Evolutionary conservation across 2,329 filamentous ascomycete genomes (phyloP), one percentile per base, ranked within the genome.

Genomic region (Colletotrichum cereale): DNA sequence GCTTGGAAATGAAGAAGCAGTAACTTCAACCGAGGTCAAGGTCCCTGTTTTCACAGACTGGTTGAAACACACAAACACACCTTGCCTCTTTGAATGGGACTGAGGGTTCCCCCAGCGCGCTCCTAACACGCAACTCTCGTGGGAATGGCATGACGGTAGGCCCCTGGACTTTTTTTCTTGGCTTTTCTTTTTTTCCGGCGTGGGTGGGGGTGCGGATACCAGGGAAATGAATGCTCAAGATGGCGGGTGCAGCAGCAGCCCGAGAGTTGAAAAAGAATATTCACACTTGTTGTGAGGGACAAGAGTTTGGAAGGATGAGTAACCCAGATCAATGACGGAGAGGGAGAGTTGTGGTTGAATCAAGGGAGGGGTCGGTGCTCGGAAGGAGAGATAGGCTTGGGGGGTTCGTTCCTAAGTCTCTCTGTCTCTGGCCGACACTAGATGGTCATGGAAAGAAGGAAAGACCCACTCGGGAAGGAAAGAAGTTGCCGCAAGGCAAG

Each of bases 351-450:
- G 60, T 26, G 34, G 66, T 65, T 52, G 62, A 60, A 66, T 66
- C 44, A 66, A 69, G 53, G 66, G 44, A 66, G 66, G 44, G 57
- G 50, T 56, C 38, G 50, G 47, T 52, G 47, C 61, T 63, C 14
- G 34, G 12, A 36, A 62, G 36, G 24, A 40, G 10, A 7, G 12
- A 47, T 47, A 12, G 44, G 21, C n/a, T 24, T n/a, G 18, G 42
- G n/a, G n/a, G n/a, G n/a, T n/a, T n/a, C n/a, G 42, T 24, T 47
- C 44, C 44, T 24, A n/a, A 12, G 6, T 42, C 18, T 42, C 16
- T 42, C 42, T n/a, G 2, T n/a, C 18, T 21, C 18, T 21, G 62
- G 53, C 53, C 62, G 44, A 50, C 36, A 53, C 57, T 42, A 44
- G 26, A 62, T 18, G 55, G 55, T 10, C 34, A 18, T 62, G 18